Evolutionary conservation across 345 rosid species (phyloP).

Genomic region (Gossypium raimondii): DNA sequence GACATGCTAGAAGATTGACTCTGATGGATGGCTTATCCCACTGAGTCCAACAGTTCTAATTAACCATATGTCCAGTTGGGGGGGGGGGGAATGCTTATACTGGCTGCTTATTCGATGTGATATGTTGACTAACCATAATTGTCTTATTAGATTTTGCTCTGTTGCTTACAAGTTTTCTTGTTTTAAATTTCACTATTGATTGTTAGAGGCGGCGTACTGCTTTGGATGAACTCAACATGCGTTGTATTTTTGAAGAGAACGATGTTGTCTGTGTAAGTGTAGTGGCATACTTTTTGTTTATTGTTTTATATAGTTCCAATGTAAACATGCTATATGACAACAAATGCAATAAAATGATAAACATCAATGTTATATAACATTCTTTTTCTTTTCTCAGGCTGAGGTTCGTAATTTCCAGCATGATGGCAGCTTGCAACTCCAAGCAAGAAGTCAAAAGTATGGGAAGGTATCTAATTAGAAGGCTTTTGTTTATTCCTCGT

Average conservation of each 20-base stretch:
- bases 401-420: conserved; percentile 80
- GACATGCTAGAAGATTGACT: background rate
- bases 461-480: conserved; percentile 63
- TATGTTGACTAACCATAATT: background rate
- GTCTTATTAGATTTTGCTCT: background rate
- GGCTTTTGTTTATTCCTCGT: background rate
- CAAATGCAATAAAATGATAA: background rate
- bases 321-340: conserved; percentile 2
- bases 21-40: background rate
- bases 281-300: background rate
- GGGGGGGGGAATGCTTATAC: too few species aligned
- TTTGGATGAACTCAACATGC: conserved; percentile 96
- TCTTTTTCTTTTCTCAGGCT: conserved; percentile 43
- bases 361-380: background rate
- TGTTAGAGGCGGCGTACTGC: conserved; percentile 90
- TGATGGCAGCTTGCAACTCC: conserved; percentile 81
- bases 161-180: background rate
- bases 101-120: background rate
- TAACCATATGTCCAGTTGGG: background rate
- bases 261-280: conserved; percentile 89
- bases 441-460: conserved; percentile 92
- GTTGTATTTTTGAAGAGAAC: conserved; percentile 72
- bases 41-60: background rate
- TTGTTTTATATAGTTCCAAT: background rate
- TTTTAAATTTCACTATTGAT: conserved; percentile 13